Conservation (phyloP, 2,329 filamentous ascomycete genomes). For the Huntiella decipiens region DNA sequence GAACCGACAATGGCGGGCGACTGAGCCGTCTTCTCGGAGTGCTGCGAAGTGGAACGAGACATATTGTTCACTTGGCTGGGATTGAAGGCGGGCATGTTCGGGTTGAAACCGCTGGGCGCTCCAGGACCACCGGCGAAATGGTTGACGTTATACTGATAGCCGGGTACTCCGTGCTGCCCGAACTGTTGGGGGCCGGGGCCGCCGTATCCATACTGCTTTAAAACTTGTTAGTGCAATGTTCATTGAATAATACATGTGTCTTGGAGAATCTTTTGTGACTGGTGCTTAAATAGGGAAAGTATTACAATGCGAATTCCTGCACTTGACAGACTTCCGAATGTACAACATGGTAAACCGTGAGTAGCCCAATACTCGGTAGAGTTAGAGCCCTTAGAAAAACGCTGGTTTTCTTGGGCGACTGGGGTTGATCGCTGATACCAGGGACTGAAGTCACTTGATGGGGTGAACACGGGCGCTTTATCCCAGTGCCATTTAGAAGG, state of each 20-base stretch:
- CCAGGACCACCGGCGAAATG: constrained; percentile 26
- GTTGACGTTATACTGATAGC: constrained; percentile 25
- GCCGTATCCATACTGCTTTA: constrained; percentile 5
- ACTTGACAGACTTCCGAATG: neutral
- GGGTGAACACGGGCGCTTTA: too few species aligned
- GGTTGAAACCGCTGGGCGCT: constrained; percentile 21
- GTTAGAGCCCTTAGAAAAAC: too few species aligned
- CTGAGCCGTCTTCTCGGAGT: constrained; percentile 36
- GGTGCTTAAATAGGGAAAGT: too few species aligned
- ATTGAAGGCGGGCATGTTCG: constrained; percentile 9
- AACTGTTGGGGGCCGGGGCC: constrained; percentile 3
- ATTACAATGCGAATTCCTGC: neutral
- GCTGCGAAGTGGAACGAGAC: constrained; percentile 60
- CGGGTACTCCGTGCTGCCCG: constrained; percentile 20
- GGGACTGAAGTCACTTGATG: too few species aligned
- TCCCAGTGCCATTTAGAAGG: too few species aligned
- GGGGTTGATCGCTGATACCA: too few species aligned
- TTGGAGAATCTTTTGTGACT: neutral
- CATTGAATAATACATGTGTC: too few species aligned
- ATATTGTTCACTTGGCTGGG: constrained; percentile 39
- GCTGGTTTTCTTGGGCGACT: too few species aligned
- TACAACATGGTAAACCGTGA: too few species aligned
- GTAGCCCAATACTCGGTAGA: too few species aligned
- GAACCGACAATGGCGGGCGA: constrained; percentile 39
- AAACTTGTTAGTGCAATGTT: too few species aligned